Percentiles rank a stretch among this genome's conserved stretches.
Evolutionary conservation across 2,329 filamentous ascomycete species (phyloP).

Genomic region (Penicillium concentricum): DNA sequence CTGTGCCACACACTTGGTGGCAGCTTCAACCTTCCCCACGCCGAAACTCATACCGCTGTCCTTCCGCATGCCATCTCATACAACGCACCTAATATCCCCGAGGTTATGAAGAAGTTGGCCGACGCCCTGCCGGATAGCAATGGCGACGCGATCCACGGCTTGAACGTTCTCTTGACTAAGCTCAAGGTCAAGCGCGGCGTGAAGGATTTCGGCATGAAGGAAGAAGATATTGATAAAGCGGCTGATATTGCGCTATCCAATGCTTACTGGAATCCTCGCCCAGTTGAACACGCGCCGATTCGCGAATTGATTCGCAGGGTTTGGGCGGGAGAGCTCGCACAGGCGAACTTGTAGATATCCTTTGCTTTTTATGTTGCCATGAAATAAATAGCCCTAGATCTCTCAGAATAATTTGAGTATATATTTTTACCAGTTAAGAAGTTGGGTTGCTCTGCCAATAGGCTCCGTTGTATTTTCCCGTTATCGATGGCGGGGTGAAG

Average conservation of each 20-base stretch:
- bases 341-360: constrained; percentile 48
- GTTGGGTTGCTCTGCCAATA: constrained; percentile 20
- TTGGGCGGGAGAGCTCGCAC: constrained; percentile 61
- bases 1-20: constrained; percentile 66
- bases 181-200: constrained; percentile 55
- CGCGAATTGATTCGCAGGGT: constrained; percentile 58
- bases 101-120: constrained; percentile 54
- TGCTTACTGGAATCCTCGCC: constrained; percentile 60
- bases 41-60: constrained; percentile 64
- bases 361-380: neutral
- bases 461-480: constrained; percentile 17
- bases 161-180: constrained; percentile 57
- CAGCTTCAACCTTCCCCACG: constrained; percentile 63
- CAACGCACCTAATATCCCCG: constrained; percentile 57
- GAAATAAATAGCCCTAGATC: neutral
- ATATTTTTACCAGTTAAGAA: neutral
- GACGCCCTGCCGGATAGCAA: constrained; percentile 56
- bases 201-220: constrained; percentile 59
- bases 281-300: constrained; percentile 53
- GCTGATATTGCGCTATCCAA: constrained; percentile 59
- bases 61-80: constrained; percentile 64
- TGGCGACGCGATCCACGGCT: constrained; percentile 57
- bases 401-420: neutral
- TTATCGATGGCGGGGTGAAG: constrained; percentile 33
- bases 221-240: constrained; percentile 60